These are phyloP conservation scores for Boletus barrowsii DNA, from an alignment of 768 basidiomycete species.

Conservation along the genomic window DNA sequence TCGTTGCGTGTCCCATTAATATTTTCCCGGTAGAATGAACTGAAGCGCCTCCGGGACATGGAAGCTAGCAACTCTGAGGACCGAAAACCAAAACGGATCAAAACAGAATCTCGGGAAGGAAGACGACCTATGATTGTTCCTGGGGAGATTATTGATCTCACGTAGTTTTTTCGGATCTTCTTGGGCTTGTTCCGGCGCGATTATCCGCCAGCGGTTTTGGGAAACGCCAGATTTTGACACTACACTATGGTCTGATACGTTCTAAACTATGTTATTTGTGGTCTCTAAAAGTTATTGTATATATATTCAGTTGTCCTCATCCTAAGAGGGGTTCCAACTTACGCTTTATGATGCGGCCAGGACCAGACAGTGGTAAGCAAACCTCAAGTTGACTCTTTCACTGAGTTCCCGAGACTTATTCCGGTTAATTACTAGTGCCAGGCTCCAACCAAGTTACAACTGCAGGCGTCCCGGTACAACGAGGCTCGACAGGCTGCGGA, in stretches of 20 bases:
- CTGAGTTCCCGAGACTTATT: not conserved
- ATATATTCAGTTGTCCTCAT: too few species aligned
- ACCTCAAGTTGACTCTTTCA: not conserved
- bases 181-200: not conserved
- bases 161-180: constrained; percentile 1
- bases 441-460: not conserved
- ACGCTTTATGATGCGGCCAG: too few species aligned
- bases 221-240: too few species aligned
- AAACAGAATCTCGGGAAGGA: constrained; percentile 1
- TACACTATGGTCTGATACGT: too few species aligned
- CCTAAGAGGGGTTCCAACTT: too few species aligned
- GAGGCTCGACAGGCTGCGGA: not conserved
- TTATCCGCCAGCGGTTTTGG: too few species aligned
- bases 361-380: not conserved
- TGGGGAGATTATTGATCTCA: constrained; percentile 18
- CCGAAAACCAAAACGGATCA: constrained; percentile 16
- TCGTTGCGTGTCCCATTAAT: not conserved
- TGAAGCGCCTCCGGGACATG: constrained; percentile 13
- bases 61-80: not conserved
- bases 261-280: too few species aligned
- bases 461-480: not conserved
- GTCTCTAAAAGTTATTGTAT: too few species aligned
- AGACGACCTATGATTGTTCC: not conserved
- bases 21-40: constrained; percentile 5
- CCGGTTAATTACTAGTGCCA: not conserved